phyloP scores from a whole-genome alignment of 2,329 filamentous ascomycete species.

The Botrytis cinerea region DNA sequence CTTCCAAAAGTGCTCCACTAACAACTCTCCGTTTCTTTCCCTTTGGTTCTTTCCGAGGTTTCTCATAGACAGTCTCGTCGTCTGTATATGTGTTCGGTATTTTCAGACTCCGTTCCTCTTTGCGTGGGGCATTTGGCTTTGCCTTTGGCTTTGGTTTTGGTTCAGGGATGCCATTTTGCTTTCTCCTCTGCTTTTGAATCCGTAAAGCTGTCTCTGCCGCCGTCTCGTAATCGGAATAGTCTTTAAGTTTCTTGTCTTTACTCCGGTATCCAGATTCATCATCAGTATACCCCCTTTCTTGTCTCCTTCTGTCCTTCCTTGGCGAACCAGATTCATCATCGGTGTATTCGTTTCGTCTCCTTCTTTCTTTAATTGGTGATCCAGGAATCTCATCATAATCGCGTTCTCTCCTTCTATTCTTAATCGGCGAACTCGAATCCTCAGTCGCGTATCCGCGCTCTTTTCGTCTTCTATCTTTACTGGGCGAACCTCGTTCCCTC shows the following conservation, averaged over 20 bases:
- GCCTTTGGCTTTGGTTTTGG: not conserved
- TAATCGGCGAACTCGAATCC: slow-evolving; percentile 1
- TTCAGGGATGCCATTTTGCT: slow-evolving; percentile 13
- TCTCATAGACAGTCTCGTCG: slow-evolving; percentile 32
- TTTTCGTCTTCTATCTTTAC: slow-evolving; percentile 17
- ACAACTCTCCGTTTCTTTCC: slow-evolving; percentile 58
- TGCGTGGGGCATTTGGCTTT: slow-evolving; percentile 13
- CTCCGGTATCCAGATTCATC: slow-evolving; percentile 17
- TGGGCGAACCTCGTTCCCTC: slow-evolving; percentile 50
- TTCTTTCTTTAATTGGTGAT: slow-evolving; percentile 17
- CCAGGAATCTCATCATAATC: slow-evolving; percentile 17
- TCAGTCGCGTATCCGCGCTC: slow-evolving; percentile 16
- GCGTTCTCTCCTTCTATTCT: slow-evolving; percentile 14
- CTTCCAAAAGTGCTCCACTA: slow-evolving; percentile 69
- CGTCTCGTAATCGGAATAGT: slow-evolving; percentile 4
- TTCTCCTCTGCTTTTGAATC: not conserved
- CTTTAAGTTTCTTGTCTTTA: not conserved
- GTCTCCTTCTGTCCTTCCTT: slow-evolving; percentile 8
- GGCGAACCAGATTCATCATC: slow-evolving; percentile 18
- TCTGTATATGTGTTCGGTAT: slow-evolving; percentile 29
- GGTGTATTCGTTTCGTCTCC: slow-evolving; percentile 9
- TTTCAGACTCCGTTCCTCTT: slow-evolving; percentile 10
- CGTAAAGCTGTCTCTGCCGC: slow-evolving; percentile 15
- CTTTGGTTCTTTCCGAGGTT: slow-evolving; percentile 34
- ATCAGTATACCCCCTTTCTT: slow-evolving; percentile 12